These are phyloP conservation scores for Syzygium syzygioides DNA, from an alignment of 441 rosid genomes.

Conservation along the genomic window DNA sequence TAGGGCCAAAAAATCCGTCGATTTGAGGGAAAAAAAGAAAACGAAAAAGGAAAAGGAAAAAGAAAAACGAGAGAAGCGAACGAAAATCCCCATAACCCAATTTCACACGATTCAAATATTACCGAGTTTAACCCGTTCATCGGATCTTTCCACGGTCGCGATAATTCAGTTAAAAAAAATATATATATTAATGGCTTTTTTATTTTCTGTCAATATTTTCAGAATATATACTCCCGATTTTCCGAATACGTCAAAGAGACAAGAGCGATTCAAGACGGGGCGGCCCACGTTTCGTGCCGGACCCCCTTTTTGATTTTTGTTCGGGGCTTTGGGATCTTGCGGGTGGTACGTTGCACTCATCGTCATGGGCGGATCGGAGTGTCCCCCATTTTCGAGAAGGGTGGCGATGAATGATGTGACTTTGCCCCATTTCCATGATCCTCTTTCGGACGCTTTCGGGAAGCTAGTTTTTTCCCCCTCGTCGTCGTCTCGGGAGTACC, in stretches of 20 bases:
- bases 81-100: not conserved
- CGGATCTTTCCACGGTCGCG: too few species aligned
- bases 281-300: constrained; percentile 8
- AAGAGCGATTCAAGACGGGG: not conserved
- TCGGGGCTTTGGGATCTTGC: constrained; percentile 17
- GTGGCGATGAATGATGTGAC: too few species aligned
- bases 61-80: not conserved
- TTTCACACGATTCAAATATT: not conserved
- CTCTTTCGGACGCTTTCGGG: not conserved
- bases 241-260: not conserved
- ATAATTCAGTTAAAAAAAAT: too few species aligned
- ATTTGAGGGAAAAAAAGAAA: too few species aligned
- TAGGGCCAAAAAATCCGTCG: not conserved
- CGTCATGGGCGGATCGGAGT: constrained; percentile 2
- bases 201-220: too few species aligned
- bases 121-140: not conserved
- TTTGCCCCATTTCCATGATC: not conserved
- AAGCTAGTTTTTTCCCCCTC: not conserved
- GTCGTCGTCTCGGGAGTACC: too few species aligned
- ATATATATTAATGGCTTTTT: too few species aligned
- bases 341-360: constrained; percentile 30
- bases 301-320: not conserved
- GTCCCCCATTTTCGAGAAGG: not conserved
- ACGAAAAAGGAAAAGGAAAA: not conserved
- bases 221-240: not conserved